Percentiles rank a stretch among this genome's conserved stretches.
phyloP scores from a whole-genome alignment of 2,329 filamentous ascomycete genomes.

The Xylariaceae sp. region DNA sequence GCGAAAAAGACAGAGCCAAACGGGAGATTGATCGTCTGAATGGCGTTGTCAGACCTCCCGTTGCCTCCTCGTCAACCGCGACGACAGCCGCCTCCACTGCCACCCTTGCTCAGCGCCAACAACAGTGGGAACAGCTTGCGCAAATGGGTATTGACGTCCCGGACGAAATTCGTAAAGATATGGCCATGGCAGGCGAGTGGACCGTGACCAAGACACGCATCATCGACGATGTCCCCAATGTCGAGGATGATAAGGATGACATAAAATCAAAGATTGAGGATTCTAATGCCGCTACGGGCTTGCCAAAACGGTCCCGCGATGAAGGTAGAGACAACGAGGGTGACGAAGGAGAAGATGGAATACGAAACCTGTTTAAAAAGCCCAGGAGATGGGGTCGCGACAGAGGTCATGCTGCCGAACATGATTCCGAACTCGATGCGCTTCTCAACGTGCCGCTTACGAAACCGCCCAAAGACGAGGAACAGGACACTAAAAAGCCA shows the following conservation, averaged over 20 bases:
- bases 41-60: conserved; percentile 58
- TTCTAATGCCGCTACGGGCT: conserved; percentile 49
- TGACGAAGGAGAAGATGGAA: conserved; percentile 58
- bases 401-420: conserved; percentile 46
- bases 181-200: conserved; percentile 91
- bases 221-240: conserved; percentile 41
- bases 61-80: conserved; percentile 22
- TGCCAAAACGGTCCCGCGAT: conserved; percentile 51
- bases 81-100: conserved; percentile 33
- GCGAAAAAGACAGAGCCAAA: conserved; percentile 77
- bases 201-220: conserved; percentile 63
- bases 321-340: conserved; percentile 48
- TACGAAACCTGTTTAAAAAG: conserved; percentile 58
- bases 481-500: conserved; percentile 10
- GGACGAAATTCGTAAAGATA: conserved; percentile 68
- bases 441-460: conserved; percentile 44
- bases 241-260: conserved; percentile 37
- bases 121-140: conserved; percentile 81
- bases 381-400: conserved; percentile 52
- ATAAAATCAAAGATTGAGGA: conserved; percentile 35
- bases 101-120: conserved; percentile 66
- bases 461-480: conserved; percentile 23
- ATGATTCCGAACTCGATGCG: conserved; percentile 58
- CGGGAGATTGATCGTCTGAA: conserved; percentile 83
- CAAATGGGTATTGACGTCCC: conserved; percentile 84